Base-by-base conservation (phyloP, 2,329 filamentous ascomycete genomes). In the Penicillium sclerotigenum region DNA sequence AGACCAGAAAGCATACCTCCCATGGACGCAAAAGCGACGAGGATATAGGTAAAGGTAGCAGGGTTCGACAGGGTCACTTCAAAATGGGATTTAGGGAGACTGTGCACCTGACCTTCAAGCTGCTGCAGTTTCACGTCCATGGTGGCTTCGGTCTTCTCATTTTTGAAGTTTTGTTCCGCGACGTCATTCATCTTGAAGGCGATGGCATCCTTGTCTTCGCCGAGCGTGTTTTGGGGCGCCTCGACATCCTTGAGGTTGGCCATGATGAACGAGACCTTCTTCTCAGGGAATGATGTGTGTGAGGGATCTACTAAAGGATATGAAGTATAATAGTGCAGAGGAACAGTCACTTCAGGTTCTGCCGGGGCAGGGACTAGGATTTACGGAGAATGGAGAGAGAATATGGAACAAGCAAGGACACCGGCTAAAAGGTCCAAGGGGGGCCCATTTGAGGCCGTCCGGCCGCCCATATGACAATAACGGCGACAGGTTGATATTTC, bases 21-120 rank as follows among this genome's bases (percentile, higher is more conserved):
- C 85, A 90, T 88, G 16, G 84, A 87, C n/a, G 87, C 87, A 63
- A 90, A 90, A 1, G 80, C 83, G 42, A 88, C 85, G 14, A 89
- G 79, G 16, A 87, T 73, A 77, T 81, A 87, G 26, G 87, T 90
- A 69, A 89, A 90, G 65, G 84, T 73, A 51, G 77, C 82, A 0
- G 86, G 84, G 68, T 88, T 80, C 48, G 77, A 78, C 73, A 88
- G 85, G 34, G 81, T 73, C 41, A 87, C 59, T 38, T 86, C 64
- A 13, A 68, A 52, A n/a, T 59, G 57, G 16, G 62, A 49, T 52
- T 58, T 63, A 40, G 59, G 64, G 29, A 64, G 16, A 2, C 48
- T 51, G 11, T 61, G 59, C n/a, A 69, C 41, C 31, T 69, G 64
- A 18, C 57, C 55, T 59, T 73, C 71, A 3, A 73, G 64, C 26